These are phyloP conservation scores for Agastache rugosa DNA, from an alignment of 257 asterid species.

Conservation along the genomic window DNA sequence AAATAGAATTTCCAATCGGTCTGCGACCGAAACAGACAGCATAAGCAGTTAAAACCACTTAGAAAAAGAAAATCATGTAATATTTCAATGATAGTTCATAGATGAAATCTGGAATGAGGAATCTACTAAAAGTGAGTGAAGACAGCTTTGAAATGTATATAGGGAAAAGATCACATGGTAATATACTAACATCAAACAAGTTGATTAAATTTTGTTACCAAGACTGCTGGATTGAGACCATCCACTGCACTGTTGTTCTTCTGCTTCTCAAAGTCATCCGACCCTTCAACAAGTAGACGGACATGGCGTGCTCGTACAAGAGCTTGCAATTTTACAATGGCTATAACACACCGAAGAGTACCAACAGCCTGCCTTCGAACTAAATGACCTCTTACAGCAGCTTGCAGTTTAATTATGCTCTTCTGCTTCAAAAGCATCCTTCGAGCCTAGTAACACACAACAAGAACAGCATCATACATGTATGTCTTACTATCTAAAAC, in stretches of 20 bases:
- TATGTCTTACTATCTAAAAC: constrained; percentile 24
- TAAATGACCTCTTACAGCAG: constrained; percentile 89
- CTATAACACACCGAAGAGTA: constrained; percentile 87
- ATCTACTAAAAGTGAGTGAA: constrained; percentile 7
- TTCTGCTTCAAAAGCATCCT: constrained; percentile 61
- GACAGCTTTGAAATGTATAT: constrained; percentile 19
- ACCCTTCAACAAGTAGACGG: constrained; percentile 41
- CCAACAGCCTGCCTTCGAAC: constrained; percentile 89
- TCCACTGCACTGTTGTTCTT: constrained; percentile 41
- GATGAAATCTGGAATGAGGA: neutral
- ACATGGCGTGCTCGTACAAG: constrained; percentile 78
- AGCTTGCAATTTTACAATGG: constrained; percentile 86
- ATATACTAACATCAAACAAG: constrained; percentile 9
- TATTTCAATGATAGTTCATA: neutral
- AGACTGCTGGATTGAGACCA: constrained; percentile 3
- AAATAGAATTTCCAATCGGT: neutral
- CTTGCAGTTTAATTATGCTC: constrained; percentile 72
- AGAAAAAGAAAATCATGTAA: neutral
- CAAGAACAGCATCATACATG: constrained; percentile 11
- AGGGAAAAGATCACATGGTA: neutral
- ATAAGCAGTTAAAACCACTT: neutral
- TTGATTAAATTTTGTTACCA: constrained; percentile 36
- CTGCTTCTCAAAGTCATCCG: constrained; percentile 42
- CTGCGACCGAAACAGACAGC: neutral
- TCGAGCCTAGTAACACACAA: constrained; percentile 60